These are phyloP conservation scores for Moesziomyces sp. DNA, from an alignment of 1,284 basidiomycete genomes.

Conservation along the genomic window DNA sequence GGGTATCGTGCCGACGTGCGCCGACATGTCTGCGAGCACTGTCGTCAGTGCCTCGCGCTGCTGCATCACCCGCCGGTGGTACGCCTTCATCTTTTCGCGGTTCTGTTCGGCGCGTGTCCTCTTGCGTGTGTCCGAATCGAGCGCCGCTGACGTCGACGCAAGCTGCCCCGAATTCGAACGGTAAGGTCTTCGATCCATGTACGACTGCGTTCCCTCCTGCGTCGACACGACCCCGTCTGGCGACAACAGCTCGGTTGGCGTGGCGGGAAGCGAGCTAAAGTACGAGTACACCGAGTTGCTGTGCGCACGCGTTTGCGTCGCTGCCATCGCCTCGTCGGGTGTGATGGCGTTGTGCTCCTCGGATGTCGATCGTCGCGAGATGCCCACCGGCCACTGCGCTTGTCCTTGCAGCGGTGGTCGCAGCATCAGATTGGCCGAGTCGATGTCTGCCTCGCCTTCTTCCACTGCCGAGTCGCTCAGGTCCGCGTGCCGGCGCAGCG, in stretches of 20 bases:
- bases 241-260: constrained; percentile 18
- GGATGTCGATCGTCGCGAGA: constrained; percentile 5
- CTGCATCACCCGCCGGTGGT: constrained; percentile 43
- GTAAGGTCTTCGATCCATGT: constrained; percentile 6
- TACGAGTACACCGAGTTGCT: constrained; percentile 17
- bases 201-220: constrained; percentile 14
- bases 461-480: background rate
- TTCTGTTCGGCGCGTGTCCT: constrained; percentile 40
- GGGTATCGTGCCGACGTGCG: constrained; percentile 22
- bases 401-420: constrained; percentile 11
- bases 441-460: constrained; percentile 3
- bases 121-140: constrained; percentile 25
- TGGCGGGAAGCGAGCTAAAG: constrained; percentile 34
- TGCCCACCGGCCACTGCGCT: constrained; percentile 3
- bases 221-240: background rate
- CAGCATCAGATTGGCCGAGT: constrained; percentile 9
- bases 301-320: constrained; percentile 2
- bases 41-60: constrained; percentile 36
- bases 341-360: constrained; percentile 19
- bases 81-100: constrained; percentile 49
- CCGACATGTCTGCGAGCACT: constrained; percentile 24
- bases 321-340: constrained; percentile 8
- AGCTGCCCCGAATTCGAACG: constrained; percentile 5
- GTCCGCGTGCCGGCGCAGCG: background rate
- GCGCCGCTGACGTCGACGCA: constrained; percentile 13